These are phyloP conservation scores for Calonectria multiphialidica DNA, from an alignment of 2,329 filamentous ascomycete genomes.

Conservation along the genomic window DNA sequence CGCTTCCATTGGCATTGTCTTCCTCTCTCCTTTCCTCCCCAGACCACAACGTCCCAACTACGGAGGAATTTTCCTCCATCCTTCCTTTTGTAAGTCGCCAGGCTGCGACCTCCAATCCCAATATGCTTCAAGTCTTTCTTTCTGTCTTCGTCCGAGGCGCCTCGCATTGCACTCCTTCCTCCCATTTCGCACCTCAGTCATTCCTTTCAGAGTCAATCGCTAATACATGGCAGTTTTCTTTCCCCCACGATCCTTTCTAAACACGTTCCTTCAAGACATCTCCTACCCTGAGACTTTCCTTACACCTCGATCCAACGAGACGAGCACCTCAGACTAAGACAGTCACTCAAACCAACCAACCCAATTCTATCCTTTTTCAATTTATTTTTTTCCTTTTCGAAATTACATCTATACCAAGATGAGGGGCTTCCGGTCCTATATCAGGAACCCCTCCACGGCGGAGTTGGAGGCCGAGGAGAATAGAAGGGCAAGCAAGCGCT, in stretches of 20 bases:
- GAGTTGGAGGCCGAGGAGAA: constrained; percentile 30
- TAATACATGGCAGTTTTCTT: not conserved
- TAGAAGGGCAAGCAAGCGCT: constrained; percentile 32
- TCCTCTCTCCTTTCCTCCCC: constrained; percentile 9
- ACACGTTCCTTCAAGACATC: not conserved
- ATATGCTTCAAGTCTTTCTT: not conserved
- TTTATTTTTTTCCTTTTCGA: not conserved
- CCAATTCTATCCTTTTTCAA: not conserved
- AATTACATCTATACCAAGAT: constrained; percentile 53
- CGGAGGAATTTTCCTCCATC: constrained; percentile 23
- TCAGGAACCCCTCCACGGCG: constrained; percentile 60
- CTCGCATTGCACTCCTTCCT: not conserved
- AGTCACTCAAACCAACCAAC: not conserved
- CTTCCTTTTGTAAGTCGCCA: constrained; percentile 14
- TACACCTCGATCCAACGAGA: constrained; percentile 4
- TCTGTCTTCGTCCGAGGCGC: not conserved
- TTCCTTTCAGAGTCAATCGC: not conserved
- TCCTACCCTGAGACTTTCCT: constrained; percentile 5
- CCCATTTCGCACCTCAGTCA: not conserved
- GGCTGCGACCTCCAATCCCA: too few species aligned
- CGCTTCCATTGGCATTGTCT: constrained; percentile 10
- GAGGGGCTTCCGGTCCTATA: constrained; percentile 70
- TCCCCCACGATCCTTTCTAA: constrained; percentile 3
- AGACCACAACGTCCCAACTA: constrained; percentile 22
- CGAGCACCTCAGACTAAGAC: not conserved